These are phyloP conservation scores for Tolypocladium ophioglossoides DNA, from an alignment of 2,329 filamentous ascomycete species.

Conservation along the genomic window DNA sequence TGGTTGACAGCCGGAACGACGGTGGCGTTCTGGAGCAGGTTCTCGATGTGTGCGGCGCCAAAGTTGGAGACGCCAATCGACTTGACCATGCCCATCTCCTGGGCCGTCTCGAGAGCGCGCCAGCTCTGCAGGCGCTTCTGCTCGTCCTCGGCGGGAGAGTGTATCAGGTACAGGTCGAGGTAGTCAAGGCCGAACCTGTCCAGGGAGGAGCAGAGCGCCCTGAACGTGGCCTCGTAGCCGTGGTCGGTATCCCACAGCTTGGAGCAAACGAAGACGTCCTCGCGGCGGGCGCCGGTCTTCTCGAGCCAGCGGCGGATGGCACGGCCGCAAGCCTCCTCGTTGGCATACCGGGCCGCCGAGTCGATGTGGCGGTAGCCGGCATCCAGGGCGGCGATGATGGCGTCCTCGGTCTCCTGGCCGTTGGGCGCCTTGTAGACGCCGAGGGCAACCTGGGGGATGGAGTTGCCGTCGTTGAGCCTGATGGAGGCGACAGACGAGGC, in stretches of 20 bases:
- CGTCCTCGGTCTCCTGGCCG: constrained; percentile 44
- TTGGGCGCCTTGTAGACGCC: constrained; percentile 37
- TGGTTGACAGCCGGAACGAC: constrained; percentile 63
- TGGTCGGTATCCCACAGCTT: constrained; percentile 52
- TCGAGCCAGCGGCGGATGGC: constrained; percentile 61
- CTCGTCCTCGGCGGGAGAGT: constrained; percentile 56
- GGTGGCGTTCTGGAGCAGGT: constrained; percentile 42
- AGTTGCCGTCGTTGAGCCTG: constrained; percentile 61
- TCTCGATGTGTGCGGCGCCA: constrained; percentile 54
- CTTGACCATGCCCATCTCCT: constrained; percentile 50
- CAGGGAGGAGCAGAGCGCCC: constrained; percentile 55
- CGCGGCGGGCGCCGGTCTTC: constrained; percentile 51
- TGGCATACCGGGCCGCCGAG: constrained; percentile 47
- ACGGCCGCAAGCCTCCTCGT: constrained; percentile 58
- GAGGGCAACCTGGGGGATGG: constrained; percentile 47
- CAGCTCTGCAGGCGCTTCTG: constrained; percentile 61
- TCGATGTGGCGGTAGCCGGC: constrained; percentile 46
- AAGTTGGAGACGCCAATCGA: constrained; percentile 75
- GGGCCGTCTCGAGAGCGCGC: constrained; percentile 59
- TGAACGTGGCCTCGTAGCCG: constrained; percentile 38
- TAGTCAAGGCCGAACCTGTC: constrained; percentile 56
- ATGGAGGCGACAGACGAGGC: constrained; percentile 26
- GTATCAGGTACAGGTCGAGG: constrained; percentile 61
- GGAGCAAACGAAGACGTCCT: constrained; percentile 57
- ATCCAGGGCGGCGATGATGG: constrained; percentile 50